phyloP scores from a whole-genome alignment of 2,329 filamentous ascomycete genomes.

The Pseudopyricularia cyperi region DNA sequence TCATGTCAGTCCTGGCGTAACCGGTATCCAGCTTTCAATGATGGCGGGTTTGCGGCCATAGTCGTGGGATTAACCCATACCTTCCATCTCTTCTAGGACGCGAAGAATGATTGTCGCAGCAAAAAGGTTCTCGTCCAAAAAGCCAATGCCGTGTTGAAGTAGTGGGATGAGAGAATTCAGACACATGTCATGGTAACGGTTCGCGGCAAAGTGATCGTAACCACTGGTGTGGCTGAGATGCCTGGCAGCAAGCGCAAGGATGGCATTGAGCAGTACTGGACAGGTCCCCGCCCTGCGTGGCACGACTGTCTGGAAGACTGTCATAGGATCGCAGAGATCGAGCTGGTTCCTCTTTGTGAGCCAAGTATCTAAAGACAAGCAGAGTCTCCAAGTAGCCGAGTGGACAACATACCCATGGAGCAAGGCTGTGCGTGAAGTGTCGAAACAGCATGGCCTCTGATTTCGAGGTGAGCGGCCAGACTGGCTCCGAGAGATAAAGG shows the following conservation, averaged over 20 bases:
- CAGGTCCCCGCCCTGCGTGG: constrained; percentile 36
- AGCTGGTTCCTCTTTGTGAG: constrained; percentile 16
- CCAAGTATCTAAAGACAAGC: no score
- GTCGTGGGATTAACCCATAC: constrained; percentile 3
- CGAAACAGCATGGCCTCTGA: constrained; percentile 17
- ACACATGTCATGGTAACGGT: constrained; percentile 40
- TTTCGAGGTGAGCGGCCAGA: constrained; percentile 14
- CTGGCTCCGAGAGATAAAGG: constrained; percentile 11
- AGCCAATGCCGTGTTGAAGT: constrained; percentile 24
- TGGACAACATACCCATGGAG: constrained; percentile 18
- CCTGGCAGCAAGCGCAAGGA: constrained; percentile 40
- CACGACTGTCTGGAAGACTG: constrained; percentile 39
- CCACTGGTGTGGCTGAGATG: constrained; percentile 35
- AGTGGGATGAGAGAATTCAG: constrained; percentile 33
- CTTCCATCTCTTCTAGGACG: constrained; percentile 41
- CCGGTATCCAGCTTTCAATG: constrained; percentile 1
- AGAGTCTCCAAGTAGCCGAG: neutral
- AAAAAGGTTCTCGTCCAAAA: constrained; percentile 35
- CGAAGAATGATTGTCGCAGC: constrained; percentile 43
- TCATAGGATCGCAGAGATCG: constrained; percentile 24
- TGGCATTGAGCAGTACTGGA: constrained; percentile 40
- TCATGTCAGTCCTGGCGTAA: constrained; percentile 13
- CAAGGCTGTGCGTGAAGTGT: constrained; percentile 19
- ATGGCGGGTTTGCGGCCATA: constrained; percentile 5
- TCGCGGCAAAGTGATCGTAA: constrained; percentile 35